phyloP scores from a whole-genome alignment of 1,139 yeast genomes.

The Wickerhamomyces sp. region DNA sequence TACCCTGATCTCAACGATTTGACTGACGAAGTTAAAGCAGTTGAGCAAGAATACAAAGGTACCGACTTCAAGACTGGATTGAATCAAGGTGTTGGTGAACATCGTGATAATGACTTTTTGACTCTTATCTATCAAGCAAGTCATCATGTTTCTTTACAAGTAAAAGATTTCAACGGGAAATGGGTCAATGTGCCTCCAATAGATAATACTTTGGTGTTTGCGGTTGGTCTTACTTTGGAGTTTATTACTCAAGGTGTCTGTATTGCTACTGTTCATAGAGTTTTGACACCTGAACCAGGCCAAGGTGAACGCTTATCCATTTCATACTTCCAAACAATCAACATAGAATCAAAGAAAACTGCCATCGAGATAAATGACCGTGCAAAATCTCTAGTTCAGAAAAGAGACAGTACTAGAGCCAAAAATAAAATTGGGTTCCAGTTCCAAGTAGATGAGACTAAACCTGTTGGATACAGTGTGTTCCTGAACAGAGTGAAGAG shows the following conservation, averaged over 20 bases:
- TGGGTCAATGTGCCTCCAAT: constrained; percentile 53
- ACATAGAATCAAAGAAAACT: constrained; percentile 39
- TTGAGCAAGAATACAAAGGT: constrained; percentile 21
- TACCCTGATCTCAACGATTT: constrained; percentile 37
- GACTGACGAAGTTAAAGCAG: constrained; percentile 8
- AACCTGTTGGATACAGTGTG: constrained; percentile 53
- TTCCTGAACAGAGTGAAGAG: constrained; percentile 59
- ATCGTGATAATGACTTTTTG: constrained; percentile 62
- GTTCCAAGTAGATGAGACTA: constrained; percentile 41
- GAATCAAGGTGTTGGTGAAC: constrained; percentile 66
- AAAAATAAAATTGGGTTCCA: constrained; percentile 46
- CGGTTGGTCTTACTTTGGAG: constrained; percentile 52
- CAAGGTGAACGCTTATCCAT: constrained; percentile 48
- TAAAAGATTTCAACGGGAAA: constrained; percentile 54
- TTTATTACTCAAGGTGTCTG: constrained; percentile 50
- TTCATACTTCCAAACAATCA: constrained; percentile 52
- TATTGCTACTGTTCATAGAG: constrained; percentile 68
- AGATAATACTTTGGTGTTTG: constrained; percentile 42
- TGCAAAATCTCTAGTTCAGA: constrained; percentile 30
- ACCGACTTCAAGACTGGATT: constrained; percentile 21
- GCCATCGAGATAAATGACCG: constrained; percentile 34
- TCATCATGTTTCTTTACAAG: constrained; percentile 50
- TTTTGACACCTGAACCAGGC: constrained; percentile 49
- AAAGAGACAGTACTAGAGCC: constrained; percentile 36
- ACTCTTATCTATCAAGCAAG: constrained; percentile 60